Percentiles rank a stretch among this genome's conserved stretches.
Conservation (phyloP, 768 basidiomycete genomes). For the Amylocystis lapponica region DNA sequence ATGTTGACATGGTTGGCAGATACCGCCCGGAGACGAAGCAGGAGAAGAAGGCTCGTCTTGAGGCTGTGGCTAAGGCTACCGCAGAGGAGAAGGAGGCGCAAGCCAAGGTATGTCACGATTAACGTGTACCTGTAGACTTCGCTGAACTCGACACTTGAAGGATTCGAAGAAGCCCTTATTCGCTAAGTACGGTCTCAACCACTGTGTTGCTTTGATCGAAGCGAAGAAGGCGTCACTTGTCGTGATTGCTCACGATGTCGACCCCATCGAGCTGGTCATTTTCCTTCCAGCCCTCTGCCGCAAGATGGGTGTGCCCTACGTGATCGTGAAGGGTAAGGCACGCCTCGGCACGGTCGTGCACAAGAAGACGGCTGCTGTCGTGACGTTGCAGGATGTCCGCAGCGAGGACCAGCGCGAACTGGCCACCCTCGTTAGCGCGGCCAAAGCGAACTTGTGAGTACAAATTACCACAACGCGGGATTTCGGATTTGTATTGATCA, state of each 20-base stretch:
- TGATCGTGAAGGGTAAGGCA: constrained; percentile 97
- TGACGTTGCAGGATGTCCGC: constrained; percentile 90
- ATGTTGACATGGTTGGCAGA: constrained; percentile 10
- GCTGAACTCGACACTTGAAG: constrained; percentile 25
- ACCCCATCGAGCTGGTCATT: constrained; percentile 98
- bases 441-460: constrained; percentile 96
- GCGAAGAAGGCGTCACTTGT: constrained; percentile 97
- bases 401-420: constrained; percentile 93
- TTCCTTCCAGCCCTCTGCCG: constrained; percentile 97
- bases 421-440: constrained; percentile 84
- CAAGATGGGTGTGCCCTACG: constrained; percentile 99
- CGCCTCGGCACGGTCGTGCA: constrained; percentile 96
- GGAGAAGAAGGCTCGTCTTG: constrained; percentile 95
- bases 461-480: not conserved
- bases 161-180: constrained; percentile 93
- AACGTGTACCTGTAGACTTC: not conserved
- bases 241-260: constrained; percentile 95
- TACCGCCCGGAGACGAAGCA: constrained; percentile 91
- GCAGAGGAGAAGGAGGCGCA: constrained; percentile 75
- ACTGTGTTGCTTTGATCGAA: constrained; percentile 91
- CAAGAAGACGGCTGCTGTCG: constrained; percentile 95
- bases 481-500: not conserved
- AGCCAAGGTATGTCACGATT: constrained; percentile 35
- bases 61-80: constrained; percentile 66
- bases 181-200: constrained; percentile 96